Evolutionary conservation across 139 green algal species (phyloP), one percentile per base, ranked within the genome.

Genomic region (Chlorella ohadii): DNA sequence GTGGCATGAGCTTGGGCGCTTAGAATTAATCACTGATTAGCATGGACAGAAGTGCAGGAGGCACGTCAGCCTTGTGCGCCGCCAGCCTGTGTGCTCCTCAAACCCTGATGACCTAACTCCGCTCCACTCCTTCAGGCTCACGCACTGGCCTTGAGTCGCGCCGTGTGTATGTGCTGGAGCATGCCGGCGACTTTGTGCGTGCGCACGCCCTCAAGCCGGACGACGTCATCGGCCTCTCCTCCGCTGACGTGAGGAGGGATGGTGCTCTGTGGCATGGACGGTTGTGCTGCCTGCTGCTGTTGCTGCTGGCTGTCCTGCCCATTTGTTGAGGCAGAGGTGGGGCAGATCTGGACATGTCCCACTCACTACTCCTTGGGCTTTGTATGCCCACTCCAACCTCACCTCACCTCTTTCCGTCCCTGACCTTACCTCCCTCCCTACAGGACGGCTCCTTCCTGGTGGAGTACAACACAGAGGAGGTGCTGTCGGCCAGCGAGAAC

Each of bases 91-190:
- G 65, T 59, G 25, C 71, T 11, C n/a, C 36, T 34, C 7, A 22
- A 28, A 2, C 70, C 6, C 36, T 36, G 23, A 4, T 2, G 3
- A 38, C 70, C 39, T 34, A 38, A 12, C 44, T n/a, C 3, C n/a
- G 34, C 2, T 20, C 2, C 20, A 20, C 31, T 47, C 74, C n/a
- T 20, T 19, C 76, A 82, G 76, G 76, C 36, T 82, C 76, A 2
- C 76, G 76, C 20, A 39, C 68, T 23, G 80, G 93, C 47, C 82
- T 83, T 71, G 93, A 95, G 88, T 90, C 88, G n/a, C 91, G 92
- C 57, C 91, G 92, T 0, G 93, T 96, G 73, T 96, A 94, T 31
- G 93, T 96, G 74, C 73, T 96, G 78, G 93, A 96, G 86, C 90
- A 94, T 63, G 90, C 93, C 3, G 87, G 76, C 15, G 86, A 90